phyloP scores from a whole-genome alignment of 2,329 filamentous ascomycete species.

The Penicillium freii region DNA sequence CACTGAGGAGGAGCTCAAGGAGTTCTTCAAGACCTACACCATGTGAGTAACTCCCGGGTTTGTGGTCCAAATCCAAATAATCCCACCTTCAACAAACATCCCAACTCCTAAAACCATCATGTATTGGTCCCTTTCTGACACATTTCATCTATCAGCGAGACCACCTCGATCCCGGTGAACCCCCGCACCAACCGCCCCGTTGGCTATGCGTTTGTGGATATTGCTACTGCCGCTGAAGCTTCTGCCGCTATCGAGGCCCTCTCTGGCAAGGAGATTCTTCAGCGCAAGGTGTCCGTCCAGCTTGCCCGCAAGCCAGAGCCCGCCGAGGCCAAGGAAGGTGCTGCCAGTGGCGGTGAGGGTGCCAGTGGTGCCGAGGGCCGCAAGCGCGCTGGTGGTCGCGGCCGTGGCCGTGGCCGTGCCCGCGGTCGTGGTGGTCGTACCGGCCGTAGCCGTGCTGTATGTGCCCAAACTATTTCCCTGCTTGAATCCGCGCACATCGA shows the following conservation, averaged over 20 bases:
- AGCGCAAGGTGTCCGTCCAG: conserved; percentile 99
- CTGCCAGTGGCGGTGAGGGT: conserved; percentile 70
- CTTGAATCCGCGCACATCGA: not conserved
- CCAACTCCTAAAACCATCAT: not conserved
- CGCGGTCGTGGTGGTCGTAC: conserved; percentile 66
- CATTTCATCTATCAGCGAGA: conserved; percentile 65
- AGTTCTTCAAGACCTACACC: conserved; percentile 99
- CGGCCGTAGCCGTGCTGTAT: conserved; percentile 60
- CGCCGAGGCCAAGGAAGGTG: conserved; percentile 73
- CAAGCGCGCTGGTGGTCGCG: conserved; percentile 61
- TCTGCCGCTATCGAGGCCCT: conserved; percentile 94
- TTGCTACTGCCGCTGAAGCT: conserved; percentile 90
- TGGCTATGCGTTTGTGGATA: conserved; percentile 97
- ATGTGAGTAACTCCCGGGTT: conserved; percentile 67
- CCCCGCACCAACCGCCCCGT: conserved; percentile 97
- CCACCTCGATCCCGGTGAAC: conserved; percentile 98
- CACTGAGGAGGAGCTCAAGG: conserved; percentile 99
- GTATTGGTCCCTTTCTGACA: conserved; percentile 35
- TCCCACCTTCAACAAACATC: conserved; percentile 1
- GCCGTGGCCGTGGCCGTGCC: conserved; percentile 63
- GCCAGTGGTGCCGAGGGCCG: conserved; percentile 64
- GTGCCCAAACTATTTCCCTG: conserved; percentile 25
- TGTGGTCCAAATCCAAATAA: not conserved
- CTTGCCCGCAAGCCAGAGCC: conserved; percentile 96
- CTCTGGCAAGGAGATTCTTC: conserved; percentile 94